Base-by-base conservation (phyloP, 768 basidiomycete genomes). In the Boletus reticulatus region DNA sequence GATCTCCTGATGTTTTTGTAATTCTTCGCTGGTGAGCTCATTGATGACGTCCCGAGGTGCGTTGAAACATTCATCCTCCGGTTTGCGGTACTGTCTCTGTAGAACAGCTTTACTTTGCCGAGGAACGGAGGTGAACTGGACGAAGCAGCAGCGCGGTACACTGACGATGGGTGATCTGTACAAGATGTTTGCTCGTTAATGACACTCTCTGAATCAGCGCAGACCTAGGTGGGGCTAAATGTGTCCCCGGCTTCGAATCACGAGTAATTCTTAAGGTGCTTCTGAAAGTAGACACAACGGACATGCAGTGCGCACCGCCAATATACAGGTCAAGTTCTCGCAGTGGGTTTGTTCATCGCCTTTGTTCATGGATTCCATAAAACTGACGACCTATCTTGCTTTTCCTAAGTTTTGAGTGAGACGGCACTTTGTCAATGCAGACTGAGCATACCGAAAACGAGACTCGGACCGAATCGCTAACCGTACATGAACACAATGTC, bases 21-120 rank as follows among this genome's bases (percentile, higher is more conserved):
- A 48, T n/a, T 52, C 58, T 24, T 57, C 52, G 1, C 60, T 57
- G 0, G 62, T 66, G 14, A 68, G 58, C 2, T 65, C 50, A 4
- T 38, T 48, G 44, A 70, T 61, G 47, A 53, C 47, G 3, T 41
- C 43, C 16, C 64, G 62, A 29, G 70, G 68, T 4, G 24, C 22
- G n/a, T 50, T 50, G 52, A 69, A 64, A 24, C 52, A 58, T 24
- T 70, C 61, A 10, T 52, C 42, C 39, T 69, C 68, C 39, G 57
- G 60, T 22, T 49, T 52, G 24, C 68, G 62, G 20, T 68, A 69
- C 19, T 47, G 58, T 22, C 55, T 56, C 19, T 69, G 69, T 6
- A 38, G 32, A 3, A 47, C 34, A 32, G 41, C 57, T 42, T 62
- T 69, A 34, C 29, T 57, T 11, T 43, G 50, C 41, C 53, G 64